These are phyloP conservation scores for Scheffersomyces lignicola DNA, from an alignment of 1,139 yeast genomes.

Conservation along the genomic window DNA sequence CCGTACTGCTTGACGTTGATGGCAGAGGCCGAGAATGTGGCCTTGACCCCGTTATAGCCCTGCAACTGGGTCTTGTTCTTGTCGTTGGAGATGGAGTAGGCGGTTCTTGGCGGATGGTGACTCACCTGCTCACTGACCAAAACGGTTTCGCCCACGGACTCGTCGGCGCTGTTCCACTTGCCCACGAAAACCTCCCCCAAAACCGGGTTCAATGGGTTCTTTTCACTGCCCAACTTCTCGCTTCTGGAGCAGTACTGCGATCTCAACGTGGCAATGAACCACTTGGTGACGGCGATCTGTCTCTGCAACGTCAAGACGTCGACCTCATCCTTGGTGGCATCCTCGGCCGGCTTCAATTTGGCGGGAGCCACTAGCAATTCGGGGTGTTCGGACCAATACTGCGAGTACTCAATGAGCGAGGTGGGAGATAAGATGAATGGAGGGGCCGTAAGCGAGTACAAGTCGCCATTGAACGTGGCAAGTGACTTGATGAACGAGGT, in stretches of 20 bases:
- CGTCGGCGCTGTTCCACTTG: slow-evolving; percentile 60
- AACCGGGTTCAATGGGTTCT: slow-evolving; percentile 94
- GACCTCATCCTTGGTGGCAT: slow-evolving; percentile 39
- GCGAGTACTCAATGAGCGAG: slow-evolving; percentile 86
- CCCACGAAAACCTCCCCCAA: slow-evolving; percentile 92
- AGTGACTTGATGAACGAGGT: slow-evolving; percentile 86
- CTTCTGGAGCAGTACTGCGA: slow-evolving; percentile 93
- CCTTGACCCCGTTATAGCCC: slow-evolving; percentile 88
- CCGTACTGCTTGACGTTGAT: slow-evolving; percentile 89
- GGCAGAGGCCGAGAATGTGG: slow-evolving; percentile 74
- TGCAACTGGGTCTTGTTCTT: slow-evolving; percentile 66
- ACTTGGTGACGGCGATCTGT: slow-evolving; percentile 76
- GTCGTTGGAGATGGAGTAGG: slow-evolving; percentile 75
- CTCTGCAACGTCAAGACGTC: slow-evolving; percentile 58
- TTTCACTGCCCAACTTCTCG: slow-evolving; percentile 88
- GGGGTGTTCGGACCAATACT: slow-evolving; percentile 91
- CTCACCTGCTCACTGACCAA: slow-evolving; percentile 88
- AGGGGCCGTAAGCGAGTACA: slow-evolving; percentile 93
- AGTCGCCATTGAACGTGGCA: slow-evolving; percentile 92
- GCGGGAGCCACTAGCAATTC: slow-evolving; percentile 76
- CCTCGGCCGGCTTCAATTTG: slow-evolving; percentile 37
- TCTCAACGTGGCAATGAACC: slow-evolving; percentile 90
- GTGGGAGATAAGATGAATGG: slow-evolving; percentile 95
- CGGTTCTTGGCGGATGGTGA: slow-evolving; percentile 96
- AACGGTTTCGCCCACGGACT: slow-evolving; percentile 64